Conservation (phyloP, 495 filamentous ascomycete genomes). For the Glonium stellatum region DNA sequence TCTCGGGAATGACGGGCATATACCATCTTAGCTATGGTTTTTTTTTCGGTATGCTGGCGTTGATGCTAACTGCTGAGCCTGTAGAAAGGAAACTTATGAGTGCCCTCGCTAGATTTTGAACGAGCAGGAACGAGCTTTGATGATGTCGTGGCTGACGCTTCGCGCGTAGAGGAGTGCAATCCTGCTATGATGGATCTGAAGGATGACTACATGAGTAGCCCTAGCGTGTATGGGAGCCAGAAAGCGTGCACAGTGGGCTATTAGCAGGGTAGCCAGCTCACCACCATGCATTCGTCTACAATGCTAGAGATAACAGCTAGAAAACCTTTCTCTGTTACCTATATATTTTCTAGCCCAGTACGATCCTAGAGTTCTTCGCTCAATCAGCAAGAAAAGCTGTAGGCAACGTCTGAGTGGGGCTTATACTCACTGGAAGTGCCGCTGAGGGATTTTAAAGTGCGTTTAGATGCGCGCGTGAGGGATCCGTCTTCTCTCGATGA, state of each 20-base stretch:
- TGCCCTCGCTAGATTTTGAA: slow-evolving; percentile 13
- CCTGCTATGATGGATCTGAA: slow-evolving; percentile 20
- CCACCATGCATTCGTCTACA: not conserved
- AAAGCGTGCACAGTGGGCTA: not conserved
- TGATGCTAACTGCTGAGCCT: not conserved
- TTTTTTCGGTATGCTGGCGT: too few relatives aligned
- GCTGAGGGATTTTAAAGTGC: too few relatives aligned
- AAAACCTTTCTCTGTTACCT: slow-evolving; percentile 11
- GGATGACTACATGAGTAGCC: not conserved
- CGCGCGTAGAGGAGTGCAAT: slow-evolving; percentile 22
- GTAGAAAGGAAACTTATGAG: slow-evolving; percentile 8
- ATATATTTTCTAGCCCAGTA: slow-evolving; percentile 16
- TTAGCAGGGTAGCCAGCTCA: not conserved
- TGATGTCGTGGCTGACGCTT: slow-evolving; percentile 22
- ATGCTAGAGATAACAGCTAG: slow-evolving; percentile 20
- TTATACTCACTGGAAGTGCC: too few relatives aligned
- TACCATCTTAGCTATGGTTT: too few relatives aligned
- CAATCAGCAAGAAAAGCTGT: not conserved
- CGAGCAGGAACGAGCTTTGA: slow-evolving; percentile 14
- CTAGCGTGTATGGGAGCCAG: too few relatives aligned
- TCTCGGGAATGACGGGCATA: too few relatives aligned
- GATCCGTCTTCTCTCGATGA: too few relatives aligned
- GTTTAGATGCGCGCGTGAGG: too few relatives aligned
- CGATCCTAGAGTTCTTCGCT: not conserved
- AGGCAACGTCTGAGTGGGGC: not conserved